Evolutionary conservation across 176 grass and related monocot genomes (phyloP), one percentile per base, ranked within the genome.

Genomic region (Carex parvula): DNA sequence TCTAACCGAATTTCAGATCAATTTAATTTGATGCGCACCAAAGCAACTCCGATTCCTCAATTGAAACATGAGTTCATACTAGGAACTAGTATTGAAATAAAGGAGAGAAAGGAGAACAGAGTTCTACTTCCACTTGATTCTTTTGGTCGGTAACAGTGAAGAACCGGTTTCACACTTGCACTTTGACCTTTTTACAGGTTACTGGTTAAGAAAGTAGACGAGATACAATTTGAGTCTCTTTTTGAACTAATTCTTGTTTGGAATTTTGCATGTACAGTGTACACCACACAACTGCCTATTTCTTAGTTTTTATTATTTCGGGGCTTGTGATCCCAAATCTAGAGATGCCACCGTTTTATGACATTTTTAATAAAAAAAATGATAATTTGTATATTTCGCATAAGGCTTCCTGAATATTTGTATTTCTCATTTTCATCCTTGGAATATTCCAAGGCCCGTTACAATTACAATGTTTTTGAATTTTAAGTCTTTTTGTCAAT

Each of bases 211-310:
- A 5, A 46, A 71, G 7, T 12, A 22, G n/a, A 52, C 10, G 70
- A 10, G 14, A 37, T 73, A 44, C 57, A 21, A 81, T 44, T 18
- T 15, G 3, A 24, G 3, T 14, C 18, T 60, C 18, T 24, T 81
- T 64, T 82, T 82, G 22, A 83, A 69, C 44, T 83, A 83, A 55
- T 83, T 83, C 44, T 69, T 83, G 4, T 83, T 83, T 83, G 81
- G 62, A 83, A 83, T 69, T 83, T 56, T 83, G 81, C 62, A 62
- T 83, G 81, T 22, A 29, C 29, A 29, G 1, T 83, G 81, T 22
- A 29, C 29, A 29, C 29, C 29, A 66, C 64, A 18, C 63, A 21
- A 48, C 60, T 82, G 32, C 52, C 67, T 82, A 26, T 66, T 82
- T 67, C 24, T 83, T 69, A 42, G 41, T 68, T 52, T 81, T 55